phyloP scores from a whole-genome alignment of 2,329 filamentous ascomycete species.

The Kalaharituber pfeilii region DNA sequence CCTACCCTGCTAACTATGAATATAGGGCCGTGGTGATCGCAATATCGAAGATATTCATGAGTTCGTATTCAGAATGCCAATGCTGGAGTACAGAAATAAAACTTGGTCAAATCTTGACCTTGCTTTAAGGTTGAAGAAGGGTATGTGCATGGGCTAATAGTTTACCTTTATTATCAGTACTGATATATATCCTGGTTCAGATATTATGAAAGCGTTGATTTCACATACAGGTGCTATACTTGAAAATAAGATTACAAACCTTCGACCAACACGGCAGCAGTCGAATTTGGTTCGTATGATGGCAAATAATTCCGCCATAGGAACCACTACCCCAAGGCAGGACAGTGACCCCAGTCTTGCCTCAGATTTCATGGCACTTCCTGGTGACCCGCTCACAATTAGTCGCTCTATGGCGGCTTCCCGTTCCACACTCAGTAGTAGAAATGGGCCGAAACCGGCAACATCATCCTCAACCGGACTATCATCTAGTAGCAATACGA shows the following conservation, averaged over 20 bases:
- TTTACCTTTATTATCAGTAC: background rate
- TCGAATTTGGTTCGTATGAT: conserved; percentile 65
- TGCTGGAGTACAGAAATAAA: conserved; percentile 93
- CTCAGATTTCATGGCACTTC: conserved; percentile 6
- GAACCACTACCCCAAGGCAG: conserved; percentile 25
- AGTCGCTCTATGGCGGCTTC: conserved; percentile 1
- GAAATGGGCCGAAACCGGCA: conserved; percentile 1
- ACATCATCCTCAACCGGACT: background rate
- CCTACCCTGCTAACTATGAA: background rate
- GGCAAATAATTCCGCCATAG: conserved; percentile 53
- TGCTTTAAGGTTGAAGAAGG: conserved; percentile 79
- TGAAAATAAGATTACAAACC: conserved; percentile 87
- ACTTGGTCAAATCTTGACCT: conserved; percentile 97
- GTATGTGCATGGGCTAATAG: conserved; percentile 9
- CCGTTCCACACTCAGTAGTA: background rate
- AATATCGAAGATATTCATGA: conserved; percentile 95
- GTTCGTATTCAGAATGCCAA: conserved; percentile 88
- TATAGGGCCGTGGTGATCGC: conserved; percentile 81
- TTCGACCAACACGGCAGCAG: conserved; percentile 64
- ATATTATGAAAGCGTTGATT: conserved; percentile 82
- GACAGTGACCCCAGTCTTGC: background rate
- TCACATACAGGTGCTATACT: conserved; percentile 93
- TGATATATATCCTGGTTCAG: conserved; percentile 1
- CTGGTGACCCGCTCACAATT: conserved; percentile 9
- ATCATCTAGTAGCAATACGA: background rate